These are phyloP conservation scores for Apocynum venetum DNA, from an alignment of 257 asterid species.

Conservation along the genomic window DNA sequence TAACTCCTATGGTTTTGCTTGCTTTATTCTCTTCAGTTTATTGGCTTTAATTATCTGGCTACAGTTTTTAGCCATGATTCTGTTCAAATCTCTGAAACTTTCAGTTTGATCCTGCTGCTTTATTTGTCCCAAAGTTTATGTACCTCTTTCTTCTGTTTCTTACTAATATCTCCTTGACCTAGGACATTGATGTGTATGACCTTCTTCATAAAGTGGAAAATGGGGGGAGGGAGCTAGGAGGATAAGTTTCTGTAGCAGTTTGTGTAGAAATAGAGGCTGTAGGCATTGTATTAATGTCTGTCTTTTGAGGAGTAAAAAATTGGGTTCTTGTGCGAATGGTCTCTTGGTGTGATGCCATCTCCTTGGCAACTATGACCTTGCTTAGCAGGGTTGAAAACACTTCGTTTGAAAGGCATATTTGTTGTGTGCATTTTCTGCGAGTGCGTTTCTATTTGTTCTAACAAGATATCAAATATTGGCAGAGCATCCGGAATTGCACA, in stretches of 20 bases:
- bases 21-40: neutral
- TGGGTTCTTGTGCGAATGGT: neutral
- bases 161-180: neutral
- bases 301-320: neutral
- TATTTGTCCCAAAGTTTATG: neutral
- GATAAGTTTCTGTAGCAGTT: neutral
- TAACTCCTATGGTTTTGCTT: neutral
- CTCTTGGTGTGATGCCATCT: neutral
- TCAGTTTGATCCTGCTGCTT: neutral
- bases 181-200: neutral
- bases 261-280: neutral
- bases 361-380: neutral
- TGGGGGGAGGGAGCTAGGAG: neutral
- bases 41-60: neutral
- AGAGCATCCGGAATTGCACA: constrained; percentile 67
- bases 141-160: neutral
- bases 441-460: neutral
- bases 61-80: neutral
- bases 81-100: neutral
- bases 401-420: neutral
- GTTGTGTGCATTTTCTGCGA: neutral
- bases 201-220: neutral
- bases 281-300: neutral
- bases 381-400: neutral
- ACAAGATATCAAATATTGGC: constrained; percentile 21